Evolutionary conservation across 202 grass and related monocot species (phyloP), one percentile per base, ranked within the genome.

Genomic region (Panicum hallii): DNA sequence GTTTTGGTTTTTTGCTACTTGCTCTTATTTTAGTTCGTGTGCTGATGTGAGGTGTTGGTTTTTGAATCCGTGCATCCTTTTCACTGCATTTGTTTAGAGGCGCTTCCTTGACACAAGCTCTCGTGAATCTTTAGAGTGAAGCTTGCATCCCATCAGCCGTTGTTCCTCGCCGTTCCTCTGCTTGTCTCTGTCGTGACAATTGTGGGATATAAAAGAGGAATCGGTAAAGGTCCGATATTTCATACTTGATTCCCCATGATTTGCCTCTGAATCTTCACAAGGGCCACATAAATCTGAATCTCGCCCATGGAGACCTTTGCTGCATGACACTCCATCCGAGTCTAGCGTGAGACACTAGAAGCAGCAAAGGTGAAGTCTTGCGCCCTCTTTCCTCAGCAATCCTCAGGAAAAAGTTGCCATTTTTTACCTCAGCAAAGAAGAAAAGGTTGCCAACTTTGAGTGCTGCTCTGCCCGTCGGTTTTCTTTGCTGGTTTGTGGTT

Each of bases 31-130:
- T 88, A 88, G 46, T 66, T 48, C 19, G 54, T 26, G 60, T 76
- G 58, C 8, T 72, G 75, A 73, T 82, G 83, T 73, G 80, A 63
- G 4, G 44, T 44, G 19, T 15, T 49, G 46, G 32, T 71, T 84
- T 90, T 72, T 67, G 61, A 67, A 77, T 57, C 63, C 85, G 41
- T 52, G 77, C 70, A 77, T 81, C 89, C 55, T 72, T 91, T 84
- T 84, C 81, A 4, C 48, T 11, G 30, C 71, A 60, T 84, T 84
- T 87, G 2, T 80, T 87, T 87, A 56, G 77, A 34, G 56, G 11
- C 63, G 52, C 46, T 77, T 81, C 46, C 74, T 79, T 42, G 68
- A 34, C 60, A 70, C 46, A 77, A 45, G 30, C 54, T 70, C 15
- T 38, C 53, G 16, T 19, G 42, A 81, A 61, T 88, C 71, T 60